A percentile compares a stretch with the other conserved stretches of the same genome.
Conservation (phyloP, 345 rosid genomes). For the Pistacia integerrima region DNA sequence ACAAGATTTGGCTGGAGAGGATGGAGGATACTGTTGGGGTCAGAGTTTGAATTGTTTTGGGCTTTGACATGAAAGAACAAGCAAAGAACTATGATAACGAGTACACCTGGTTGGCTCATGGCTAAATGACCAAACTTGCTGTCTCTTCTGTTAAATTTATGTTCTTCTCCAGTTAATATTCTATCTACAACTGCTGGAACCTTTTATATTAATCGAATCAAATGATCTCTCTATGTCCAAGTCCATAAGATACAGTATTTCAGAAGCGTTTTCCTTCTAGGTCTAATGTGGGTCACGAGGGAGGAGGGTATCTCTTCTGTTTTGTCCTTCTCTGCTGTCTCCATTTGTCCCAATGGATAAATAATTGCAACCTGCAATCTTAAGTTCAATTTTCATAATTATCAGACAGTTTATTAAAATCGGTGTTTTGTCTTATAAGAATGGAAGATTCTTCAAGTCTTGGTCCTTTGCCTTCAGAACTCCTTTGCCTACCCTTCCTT, state of each 20-base stretch:
- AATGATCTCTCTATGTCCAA: background rate
- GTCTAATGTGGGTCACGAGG: too few relatives aligned
- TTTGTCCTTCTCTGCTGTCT: slow-evolving; percentile 13
- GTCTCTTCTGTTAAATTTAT: slow-evolving; percentile 4
- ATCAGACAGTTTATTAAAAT: background rate
- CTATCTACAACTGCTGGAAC: background rate
- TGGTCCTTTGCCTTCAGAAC: background rate
- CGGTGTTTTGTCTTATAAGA: background rate
- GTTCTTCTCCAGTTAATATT: background rate
- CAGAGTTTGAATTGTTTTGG: slow-evolving; percentile 6
- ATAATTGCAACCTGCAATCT: background rate
- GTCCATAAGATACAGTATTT: background rate
- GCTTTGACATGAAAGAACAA: slow-evolving; percentile 25
- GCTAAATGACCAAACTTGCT: background rate
- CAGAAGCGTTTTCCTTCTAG: background rate
- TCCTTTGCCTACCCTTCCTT: background rate
- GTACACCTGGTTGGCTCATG: slow-evolving; percentile 22
- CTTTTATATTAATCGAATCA: background rate
- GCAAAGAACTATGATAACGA: slow-evolving; percentile 1
- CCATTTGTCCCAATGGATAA: background rate
- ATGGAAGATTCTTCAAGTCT: background rate
- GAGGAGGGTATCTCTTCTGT: background rate
- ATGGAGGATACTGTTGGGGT: background rate
- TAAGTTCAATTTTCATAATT: background rate
- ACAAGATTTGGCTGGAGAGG: slow-evolving; percentile 27